Conservation (phyloP, 1,284 basidiomycete species). For the Apiotrichum siamense region DNA sequence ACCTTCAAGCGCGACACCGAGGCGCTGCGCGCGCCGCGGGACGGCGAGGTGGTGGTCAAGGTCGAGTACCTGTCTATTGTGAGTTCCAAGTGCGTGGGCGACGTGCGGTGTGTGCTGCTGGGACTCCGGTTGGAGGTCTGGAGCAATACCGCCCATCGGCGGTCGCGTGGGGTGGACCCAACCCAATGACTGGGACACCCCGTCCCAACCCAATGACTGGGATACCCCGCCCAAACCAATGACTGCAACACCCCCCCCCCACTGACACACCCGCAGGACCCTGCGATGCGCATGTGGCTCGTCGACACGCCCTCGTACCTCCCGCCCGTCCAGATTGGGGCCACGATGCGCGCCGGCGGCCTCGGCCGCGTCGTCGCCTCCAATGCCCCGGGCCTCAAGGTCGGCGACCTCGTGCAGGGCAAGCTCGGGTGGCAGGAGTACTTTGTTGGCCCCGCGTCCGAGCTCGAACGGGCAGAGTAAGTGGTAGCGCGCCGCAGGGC, state of each 20-base stretch:
- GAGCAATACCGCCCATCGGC: not conserved
- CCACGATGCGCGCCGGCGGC: slow-evolving; percentile 66
- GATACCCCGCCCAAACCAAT: too few relatives aligned
- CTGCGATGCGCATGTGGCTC: slow-evolving; percentile 79
- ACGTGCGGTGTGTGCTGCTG: not conserved
- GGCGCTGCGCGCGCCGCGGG: slow-evolving; percentile 53
- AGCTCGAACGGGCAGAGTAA: slow-evolving; percentile 55
- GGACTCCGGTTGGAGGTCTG: not conserved
- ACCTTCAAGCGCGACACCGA: slow-evolving; percentile 61
- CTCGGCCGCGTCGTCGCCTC: slow-evolving; percentile 63
- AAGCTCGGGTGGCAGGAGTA: slow-evolving; percentile 71
- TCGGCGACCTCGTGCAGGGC: slow-evolving; percentile 57
- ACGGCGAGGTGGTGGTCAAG: slow-evolving; percentile 62
- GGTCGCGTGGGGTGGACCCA: too few relatives aligned
- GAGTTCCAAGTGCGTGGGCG: slow-evolving; percentile 10
- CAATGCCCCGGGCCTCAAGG: slow-evolving; percentile 52
- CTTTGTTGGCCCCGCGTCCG: slow-evolving; percentile 57
- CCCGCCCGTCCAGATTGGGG: slow-evolving; percentile 66
- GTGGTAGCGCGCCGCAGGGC: slow-evolving; percentile 10
- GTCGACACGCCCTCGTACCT: slow-evolving; percentile 58
- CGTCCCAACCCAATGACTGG: too few relatives aligned
- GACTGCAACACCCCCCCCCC: too few relatives aligned
- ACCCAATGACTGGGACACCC: too few relatives aligned
- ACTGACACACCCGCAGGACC: too few relatives aligned
- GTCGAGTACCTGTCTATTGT: slow-evolving; percentile 65